Evolutionary conservation across 2,329 filamentous ascomycete species (phyloP).

Genomic region (Lachnellula subtilissima): DNA sequence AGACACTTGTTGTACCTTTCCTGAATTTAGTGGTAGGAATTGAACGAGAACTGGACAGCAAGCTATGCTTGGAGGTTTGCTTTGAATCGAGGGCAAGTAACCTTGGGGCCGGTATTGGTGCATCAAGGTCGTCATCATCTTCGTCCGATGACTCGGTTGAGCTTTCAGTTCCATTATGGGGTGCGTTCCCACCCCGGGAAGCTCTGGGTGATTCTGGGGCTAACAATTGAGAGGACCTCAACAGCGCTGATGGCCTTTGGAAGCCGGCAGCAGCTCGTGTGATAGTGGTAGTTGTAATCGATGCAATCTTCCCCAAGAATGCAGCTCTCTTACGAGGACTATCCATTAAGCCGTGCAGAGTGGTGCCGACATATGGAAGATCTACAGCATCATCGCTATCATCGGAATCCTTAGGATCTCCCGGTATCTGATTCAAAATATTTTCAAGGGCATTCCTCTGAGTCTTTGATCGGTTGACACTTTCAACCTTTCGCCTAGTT

Average conservation of each 20-base stretch:
- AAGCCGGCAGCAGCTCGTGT: conserved; percentile 33
- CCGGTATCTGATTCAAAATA: conserved; percentile 18
- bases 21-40: not conserved
- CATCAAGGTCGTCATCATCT: conserved; percentile 29
- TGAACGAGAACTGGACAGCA: not conserved
- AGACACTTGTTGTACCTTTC: not conserved
- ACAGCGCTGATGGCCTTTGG: conserved; percentile 15
- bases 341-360: conserved; percentile 41
- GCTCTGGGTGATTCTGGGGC: not conserved
- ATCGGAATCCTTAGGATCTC: conserved; percentile 19
- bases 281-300: conserved; percentile 16
- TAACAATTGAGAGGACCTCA: conserved; percentile 12
- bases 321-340: conserved; percentile 32
- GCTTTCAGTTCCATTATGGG: not conserved
- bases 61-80: not conserved
- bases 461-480: conserved; percentile 32
- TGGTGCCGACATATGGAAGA: conserved; percentile 35
- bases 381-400: conserved; percentile 29
- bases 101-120: conserved; percentile 21
- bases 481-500: conserved; percentile 29
- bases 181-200: not conserved
- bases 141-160: conserved; percentile 19
- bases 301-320: conserved; percentile 26
- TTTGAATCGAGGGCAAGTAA: conserved; percentile 3
- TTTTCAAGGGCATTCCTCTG: conserved; percentile 33